Evolutionary conservation across 2,329 filamentous ascomycete species (phyloP).

Genomic region (Epichloe gansuensis): DNA sequence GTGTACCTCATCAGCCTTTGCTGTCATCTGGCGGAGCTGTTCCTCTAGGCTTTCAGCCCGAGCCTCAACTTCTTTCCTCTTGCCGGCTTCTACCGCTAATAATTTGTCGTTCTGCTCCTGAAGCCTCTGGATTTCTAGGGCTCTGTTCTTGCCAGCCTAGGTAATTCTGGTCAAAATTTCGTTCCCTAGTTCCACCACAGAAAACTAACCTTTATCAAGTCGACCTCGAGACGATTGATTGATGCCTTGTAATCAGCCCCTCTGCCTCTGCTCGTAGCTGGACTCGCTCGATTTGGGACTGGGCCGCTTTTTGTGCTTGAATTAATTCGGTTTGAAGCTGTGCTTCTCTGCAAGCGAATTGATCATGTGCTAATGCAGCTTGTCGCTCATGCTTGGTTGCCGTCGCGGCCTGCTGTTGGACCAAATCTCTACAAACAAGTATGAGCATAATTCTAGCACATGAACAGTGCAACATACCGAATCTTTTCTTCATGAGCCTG

Average conservation of each 20-base stretch:
- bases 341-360: slow-evolving; percentile 13
- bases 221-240: slow-evolving; percentile 49
- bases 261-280: slow-evolving; percentile 45
- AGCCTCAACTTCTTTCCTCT: slow-evolving; percentile 15
- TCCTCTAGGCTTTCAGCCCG: slow-evolving; percentile 15
- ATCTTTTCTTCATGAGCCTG: slow-evolving; percentile 33
- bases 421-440: neutral
- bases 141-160: slow-evolving; percentile 47
- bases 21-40: slow-evolving; percentile 13
- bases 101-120: slow-evolving; percentile 25
- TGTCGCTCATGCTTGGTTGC: slow-evolving; percentile 14
- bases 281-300: slow-evolving; percentile 37
- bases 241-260: slow-evolving; percentile 49
- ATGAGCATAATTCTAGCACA: neutral
- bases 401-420: slow-evolving; percentile 16
- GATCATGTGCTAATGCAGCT: slow-evolving; percentile 8
- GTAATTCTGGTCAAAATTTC: neutral
- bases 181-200: neutral
- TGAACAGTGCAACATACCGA: slow-evolving; percentile 25
- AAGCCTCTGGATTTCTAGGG: slow-evolving; percentile 45
- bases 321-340: slow-evolving; percentile 27
- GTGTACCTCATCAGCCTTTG: slow-evolving; percentile 11
- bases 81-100: slow-evolving; percentile 24
- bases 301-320: slow-evolving; percentile 33
- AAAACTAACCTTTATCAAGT: slow-evolving; percentile 42